Base-by-base conservation (phyloP, 164 flowering plant species). In the Magnolia changhungtana region DNA sequence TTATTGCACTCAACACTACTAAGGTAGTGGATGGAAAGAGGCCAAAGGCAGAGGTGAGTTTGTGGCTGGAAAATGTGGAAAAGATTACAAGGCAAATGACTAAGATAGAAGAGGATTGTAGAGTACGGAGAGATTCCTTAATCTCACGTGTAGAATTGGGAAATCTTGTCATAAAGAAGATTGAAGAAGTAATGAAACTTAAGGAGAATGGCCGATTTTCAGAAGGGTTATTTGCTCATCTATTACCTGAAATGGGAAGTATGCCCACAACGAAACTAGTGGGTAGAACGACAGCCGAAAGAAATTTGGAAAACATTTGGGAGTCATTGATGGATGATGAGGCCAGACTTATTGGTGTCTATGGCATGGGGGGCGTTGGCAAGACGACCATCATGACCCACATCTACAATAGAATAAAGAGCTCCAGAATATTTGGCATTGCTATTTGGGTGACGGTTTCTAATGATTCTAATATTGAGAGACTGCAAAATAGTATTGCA, bases 291-390 rank as follows among this genome's bases (percentile, higher is more conserved):
- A 50, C 59, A 6, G 23, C 71, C 8, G 24, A 75, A 50, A 67
- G 11, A 67, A 50, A 49, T 50, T 24, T 66, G 14, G 59, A 27
- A 50, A 16, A 2, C 19, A 50, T 75, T 16, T 66, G 63, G 77
- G 71, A 66, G 14, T 50, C 23, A 11, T 72, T 72, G 50, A 66
- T 18, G 55, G 65, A 72, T 65, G 23, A n/a, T 7, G 55, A 52
- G 4, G 45, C 67, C 4, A 58, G 67, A 29, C 59, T 6, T 7
- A 78, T 78, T 67, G 80, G 76, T 1, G 27, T 77, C 45, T 67
- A 77, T 72, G 79, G 79, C 16, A 63, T 77, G 79, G 79, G 75
- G 9, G 79, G 79, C 27, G 80, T 77, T 11, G 80, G 80, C 8
- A 77, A 77, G 18, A 73, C 80, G 8, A 77, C 80, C 8, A 45